phyloP scores from a whole-genome alignment of 169 alveolate genomes.

The Eimeria acervulina region DNA sequence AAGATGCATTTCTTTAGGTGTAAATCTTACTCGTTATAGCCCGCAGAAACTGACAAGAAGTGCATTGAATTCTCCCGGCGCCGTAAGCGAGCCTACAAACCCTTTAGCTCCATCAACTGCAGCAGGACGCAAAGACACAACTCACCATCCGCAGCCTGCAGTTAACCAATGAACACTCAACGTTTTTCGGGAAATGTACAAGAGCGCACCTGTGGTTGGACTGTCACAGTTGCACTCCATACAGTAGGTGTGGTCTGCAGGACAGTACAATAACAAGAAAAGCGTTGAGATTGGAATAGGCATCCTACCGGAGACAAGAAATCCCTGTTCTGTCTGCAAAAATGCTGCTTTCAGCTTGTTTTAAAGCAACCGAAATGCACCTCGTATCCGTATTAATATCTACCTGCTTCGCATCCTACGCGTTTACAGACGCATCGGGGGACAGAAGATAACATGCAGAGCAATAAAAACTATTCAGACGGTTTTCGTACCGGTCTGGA shows the following conservation, averaged over 20 bases:
- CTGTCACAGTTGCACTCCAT: conserved; percentile 77
- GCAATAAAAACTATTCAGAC: not conserved
- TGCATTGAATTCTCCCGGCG: conserved; percentile 81
- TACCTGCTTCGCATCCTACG: conserved; percentile 27
- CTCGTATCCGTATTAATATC: not conserved
- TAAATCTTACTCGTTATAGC: conserved; percentile 48
- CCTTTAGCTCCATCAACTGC: not conserved
- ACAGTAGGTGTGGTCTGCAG: conserved; percentile 74
- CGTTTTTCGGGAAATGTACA: not conserved
- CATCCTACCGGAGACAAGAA: conserved; percentile 68
- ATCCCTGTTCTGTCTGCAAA: conserved; percentile 79
- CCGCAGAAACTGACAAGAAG: conserved; percentile 74
- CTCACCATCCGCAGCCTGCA: conserved; percentile 83
- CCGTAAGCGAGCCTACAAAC: conserved; percentile 77
- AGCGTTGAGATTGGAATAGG: not conserved
- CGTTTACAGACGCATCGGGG: not conserved
- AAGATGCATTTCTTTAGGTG: no score
- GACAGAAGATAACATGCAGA: not conserved
- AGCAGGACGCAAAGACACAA: not conserved
- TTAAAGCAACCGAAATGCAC: not conserved
- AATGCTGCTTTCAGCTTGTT: conserved; percentile 6
- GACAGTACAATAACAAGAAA: no score
- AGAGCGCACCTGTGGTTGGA: conserved; percentile 64
- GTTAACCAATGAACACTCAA: not conserved
- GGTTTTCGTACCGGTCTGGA: conserved; percentile 51